These are phyloP conservation scores for Cyberlindnera lachancei DNA, from an alignment of 805 yeast species.

Conservation along the genomic window DNA sequence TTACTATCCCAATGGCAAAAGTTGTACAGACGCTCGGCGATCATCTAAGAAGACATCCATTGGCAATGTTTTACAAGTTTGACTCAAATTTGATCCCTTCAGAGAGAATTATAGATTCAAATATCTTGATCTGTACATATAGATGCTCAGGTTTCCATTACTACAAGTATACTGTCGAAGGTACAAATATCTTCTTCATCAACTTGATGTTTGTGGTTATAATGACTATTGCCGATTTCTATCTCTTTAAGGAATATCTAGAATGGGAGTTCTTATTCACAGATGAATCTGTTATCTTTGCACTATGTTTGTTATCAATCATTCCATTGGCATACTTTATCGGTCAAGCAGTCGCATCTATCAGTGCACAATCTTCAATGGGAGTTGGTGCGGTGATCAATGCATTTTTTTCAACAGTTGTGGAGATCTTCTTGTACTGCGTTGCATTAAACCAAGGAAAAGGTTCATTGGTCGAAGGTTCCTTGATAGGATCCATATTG, in stretches of 20 bases:
- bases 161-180: slow-evolving; percentile 93
- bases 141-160: slow-evolving; percentile 89
- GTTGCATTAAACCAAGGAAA: slow-evolving; percentile 83
- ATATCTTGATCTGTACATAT: slow-evolving; percentile 80
- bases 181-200: slow-evolving; percentile 88
- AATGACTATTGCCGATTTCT: slow-evolving; percentile 77
- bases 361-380: slow-evolving; percentile 97
- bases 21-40: slow-evolving; percentile 57
- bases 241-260: slow-evolving; percentile 43
- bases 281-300: slow-evolving; percentile 59
- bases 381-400: slow-evolving; percentile 97
- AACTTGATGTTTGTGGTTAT: slow-evolving; percentile 73
- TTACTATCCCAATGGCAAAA: slow-evolving; percentile 91
- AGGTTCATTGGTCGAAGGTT: slow-evolving; percentile 89
- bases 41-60: slow-evolving; percentile 84
- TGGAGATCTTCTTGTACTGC: slow-evolving; percentile 86
- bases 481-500: slow-evolving; percentile 86
- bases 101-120: slow-evolving; percentile 28
- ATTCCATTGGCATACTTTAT: slow-evolving; percentile 94
- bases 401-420: slow-evolving; percentile 94
- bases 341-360: slow-evolving; percentile 99
- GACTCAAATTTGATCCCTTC: slow-evolving; percentile 30
- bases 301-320: slow-evolving; percentile 72
- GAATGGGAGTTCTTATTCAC: slow-evolving; percentile 32
- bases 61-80: slow-evolving; percentile 70